These are phyloP conservation scores for Ustilago sp. DNA, from an alignment of 1,284 basidiomycete genomes.

Conservation along the genomic window DNA sequence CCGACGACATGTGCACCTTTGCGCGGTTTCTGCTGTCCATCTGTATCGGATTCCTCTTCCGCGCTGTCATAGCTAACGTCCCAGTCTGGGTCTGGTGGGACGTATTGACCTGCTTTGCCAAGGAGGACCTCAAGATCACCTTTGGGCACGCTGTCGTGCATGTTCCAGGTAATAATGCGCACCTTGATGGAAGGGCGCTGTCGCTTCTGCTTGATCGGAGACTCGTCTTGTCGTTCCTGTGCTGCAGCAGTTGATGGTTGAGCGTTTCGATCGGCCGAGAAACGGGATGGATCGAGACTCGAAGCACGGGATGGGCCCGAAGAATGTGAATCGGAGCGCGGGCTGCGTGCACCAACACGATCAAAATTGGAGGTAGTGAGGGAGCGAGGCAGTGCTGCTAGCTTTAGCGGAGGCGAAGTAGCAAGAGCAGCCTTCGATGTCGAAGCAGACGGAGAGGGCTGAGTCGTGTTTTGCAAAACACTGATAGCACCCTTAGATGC, in stretches of 20 bases:
- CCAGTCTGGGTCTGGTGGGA: slow-evolving; percentile 64
- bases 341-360: neutral
- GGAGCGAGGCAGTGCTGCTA: slow-evolving; percentile 28
- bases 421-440: slow-evolving; percentile 10
- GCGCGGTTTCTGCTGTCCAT: neutral
- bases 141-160: slow-evolving; percentile 73
- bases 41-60: slow-evolving; percentile 25
- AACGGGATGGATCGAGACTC: slow-evolving; percentile 35
- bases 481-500: slow-evolving; percentile 28
- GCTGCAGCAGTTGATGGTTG: neutral
- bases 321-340: slow-evolving; percentile 12
- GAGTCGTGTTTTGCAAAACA: slow-evolving; percentile 13
- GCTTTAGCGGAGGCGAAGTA: slow-evolving; percentile 21
- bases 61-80: slow-evolving; percentile 50
- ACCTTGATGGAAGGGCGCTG: slow-evolving; percentile 71
- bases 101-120: slow-evolving; percentile 76
- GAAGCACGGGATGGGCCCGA: slow-evolving; percentile 32
- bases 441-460: neutral
- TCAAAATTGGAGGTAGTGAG: slow-evolving; percentile 27
- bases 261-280: slow-evolving; percentile 4
- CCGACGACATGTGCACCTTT: slow-evolving; percentile 52
- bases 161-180: slow-evolving; percentile 73
- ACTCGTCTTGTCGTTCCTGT: neutral
- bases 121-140: slow-evolving; percentile 82
- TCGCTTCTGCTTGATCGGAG: slow-evolving; percentile 9